phyloP scores from a whole-genome alignment of 805 yeast species.

The Hanseniaspora occidentalis region DNA sequence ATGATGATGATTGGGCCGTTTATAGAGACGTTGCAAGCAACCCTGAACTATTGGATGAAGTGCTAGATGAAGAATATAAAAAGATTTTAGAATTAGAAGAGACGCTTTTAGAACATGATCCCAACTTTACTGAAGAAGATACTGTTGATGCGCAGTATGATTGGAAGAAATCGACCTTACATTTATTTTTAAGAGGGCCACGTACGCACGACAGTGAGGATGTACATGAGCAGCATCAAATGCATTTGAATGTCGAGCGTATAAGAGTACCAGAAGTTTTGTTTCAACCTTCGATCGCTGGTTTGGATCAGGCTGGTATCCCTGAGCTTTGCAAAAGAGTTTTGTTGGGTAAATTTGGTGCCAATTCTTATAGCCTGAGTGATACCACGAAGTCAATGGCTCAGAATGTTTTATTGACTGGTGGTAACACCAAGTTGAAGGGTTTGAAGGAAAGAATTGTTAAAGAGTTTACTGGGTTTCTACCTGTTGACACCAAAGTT shows the following conservation, averaged over 20 bases:
- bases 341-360: constrained; percentile 48
- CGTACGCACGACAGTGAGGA: constrained; percentile 72
- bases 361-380: constrained; percentile 34
- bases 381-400: constrained; percentile 15
- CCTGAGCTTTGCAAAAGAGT: constrained; percentile 62
- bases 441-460: constrained; percentile 58
- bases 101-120: constrained; percentile 69
- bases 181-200: constrained; percentile 83
- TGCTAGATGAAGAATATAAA: constrained; percentile 61
- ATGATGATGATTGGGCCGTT: constrained; percentile 91
- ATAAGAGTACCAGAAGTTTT: constrained; percentile 84
- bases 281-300: constrained; percentile 89
- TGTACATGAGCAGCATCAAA: constrained; percentile 77
- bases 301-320: constrained; percentile 93
- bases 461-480: constrained; percentile 52
- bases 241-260: constrained; percentile 83
- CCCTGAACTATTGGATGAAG: constrained; percentile 55
- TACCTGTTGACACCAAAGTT: constrained; percentile 58
- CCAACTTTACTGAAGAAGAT: constrained; percentile 75
- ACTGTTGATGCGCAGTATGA: constrained; percentile 71
- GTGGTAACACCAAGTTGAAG: constrained; percentile 63
- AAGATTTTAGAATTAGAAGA: constrained; percentile 53
- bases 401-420: constrained; percentile 68
- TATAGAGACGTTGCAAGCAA: constrained; percentile 71
- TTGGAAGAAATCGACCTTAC: constrained; percentile 72